Base-by-base conservation (phyloP, 306 rosid species). In the Rubus idaeus region DNA sequence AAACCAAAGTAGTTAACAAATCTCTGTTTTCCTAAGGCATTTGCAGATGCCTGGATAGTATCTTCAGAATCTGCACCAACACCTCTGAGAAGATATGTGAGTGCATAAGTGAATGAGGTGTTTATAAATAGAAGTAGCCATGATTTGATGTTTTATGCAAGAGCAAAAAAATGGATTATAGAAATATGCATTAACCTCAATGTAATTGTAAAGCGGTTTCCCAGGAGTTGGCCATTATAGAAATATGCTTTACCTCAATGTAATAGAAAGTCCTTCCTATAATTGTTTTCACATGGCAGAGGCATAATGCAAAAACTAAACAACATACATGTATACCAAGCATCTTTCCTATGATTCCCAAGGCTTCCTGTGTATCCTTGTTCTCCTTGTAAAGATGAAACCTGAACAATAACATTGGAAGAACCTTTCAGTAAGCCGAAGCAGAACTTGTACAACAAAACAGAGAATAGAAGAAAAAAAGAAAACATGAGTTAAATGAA, bases 31-130 rank as follows among this genome's bases (percentile, higher is more conserved):
- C n/a, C n/a, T n/a, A n/a, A n/a, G n/a, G n/a, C n/a, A n/a, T n/a
- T n/a, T n/a, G n/a, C n/a, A n/a, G n/a, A n/a, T n/a, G n/a, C n/a
- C n/a, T n/a, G n/a, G n/a, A n/a, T n/a, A 85, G 82, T 87, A 90
- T 90, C 99, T 95, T 86, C 92, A 97, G 96, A 90, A 82, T 90
- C 91, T 82, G 97, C 88, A 87, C 90, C 90, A 87, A 95, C 87
- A 70, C 97, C 99, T 88, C 99, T 95, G 96, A 80, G 35, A 82
- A 84, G 60, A 69, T 46, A 82, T 17, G 82, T 76, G 73, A 83
- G 83, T 37, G 58, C 67, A 71, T 4, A 37, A 78, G 20, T 5
- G 8, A 69, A 13, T 50, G 67, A 70, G 37, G 35, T 60, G 26
- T n/a, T 26, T 4, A 76, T 50, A 18, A 51, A 41, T 5, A 77